phyloP scores from a whole-genome alignment of 306 rosid genomes.

The Malus fusca region DNA sequence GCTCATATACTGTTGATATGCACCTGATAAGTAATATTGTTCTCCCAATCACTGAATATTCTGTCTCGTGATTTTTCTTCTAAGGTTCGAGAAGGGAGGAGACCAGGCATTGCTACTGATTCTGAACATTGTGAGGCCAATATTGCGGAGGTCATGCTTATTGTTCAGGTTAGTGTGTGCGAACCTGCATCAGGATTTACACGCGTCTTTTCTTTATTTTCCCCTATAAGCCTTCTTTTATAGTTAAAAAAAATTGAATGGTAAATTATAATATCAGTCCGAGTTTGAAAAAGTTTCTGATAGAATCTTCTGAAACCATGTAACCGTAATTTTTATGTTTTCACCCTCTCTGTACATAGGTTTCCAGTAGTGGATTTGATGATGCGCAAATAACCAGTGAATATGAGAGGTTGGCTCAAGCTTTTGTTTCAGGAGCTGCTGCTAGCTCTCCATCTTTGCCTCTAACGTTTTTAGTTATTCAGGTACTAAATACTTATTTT shows the following conservation, averaged over 20 bases:
- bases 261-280: conserved; percentile 10
- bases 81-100: conserved; percentile 94
- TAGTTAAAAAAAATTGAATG: not conserved
- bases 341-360: conserved; percentile 34
- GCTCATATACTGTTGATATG: not conserved
- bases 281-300: conserved; percentile 5
- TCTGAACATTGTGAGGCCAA: conserved; percentile 37
- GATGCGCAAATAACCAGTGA: conserved; percentile 47
- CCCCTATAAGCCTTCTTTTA: not conserved
- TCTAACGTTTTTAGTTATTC: conserved; percentile 69
- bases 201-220: not conserved
- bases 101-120: conserved; percentile 37
- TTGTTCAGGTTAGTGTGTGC: conserved; percentile 58
- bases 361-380: conserved; percentile 60
- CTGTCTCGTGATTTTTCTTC: conserved; percentile 3
- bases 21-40: not conserved
- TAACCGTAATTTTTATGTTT: not conserved
- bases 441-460: conserved; percentile 60
- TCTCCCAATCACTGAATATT: not conserved
- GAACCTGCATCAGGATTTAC: not conserved
- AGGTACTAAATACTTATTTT: conserved; percentile 49
- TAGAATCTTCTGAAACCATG: not conserved
- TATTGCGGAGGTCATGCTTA: conserved; percentile 82
- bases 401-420: conserved; percentile 59
- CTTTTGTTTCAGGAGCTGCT: conserved; percentile 56